These are phyloP conservation scores for Metschnikowia reukaufii DNA, from an alignment of 805 yeast genomes.

Conservation along the genomic window DNA sequence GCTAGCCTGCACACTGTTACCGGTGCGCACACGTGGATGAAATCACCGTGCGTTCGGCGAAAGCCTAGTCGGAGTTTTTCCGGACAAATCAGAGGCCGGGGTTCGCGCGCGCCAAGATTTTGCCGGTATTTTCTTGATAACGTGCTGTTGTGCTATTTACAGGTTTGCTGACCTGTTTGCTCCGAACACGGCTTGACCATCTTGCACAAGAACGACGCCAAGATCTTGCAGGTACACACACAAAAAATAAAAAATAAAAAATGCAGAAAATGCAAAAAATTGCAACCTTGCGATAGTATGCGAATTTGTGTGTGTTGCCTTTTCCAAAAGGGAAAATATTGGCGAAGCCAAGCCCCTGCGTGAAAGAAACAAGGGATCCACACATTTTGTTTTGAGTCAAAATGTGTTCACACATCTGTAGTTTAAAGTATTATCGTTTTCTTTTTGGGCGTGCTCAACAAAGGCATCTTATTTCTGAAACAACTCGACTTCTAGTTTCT, in stretches of 20 bases:
- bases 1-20: conserved; percentile 1
- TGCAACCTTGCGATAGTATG: background rate
- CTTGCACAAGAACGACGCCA: background rate
- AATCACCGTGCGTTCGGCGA: conserved; percentile 6
- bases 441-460: conserved; percentile 1
- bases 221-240: background rate
- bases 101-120: conserved; percentile 6
- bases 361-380: background rate
- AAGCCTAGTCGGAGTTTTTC: conserved; percentile 9
- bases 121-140: background rate
- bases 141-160: background rate
- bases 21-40: conserved; percentile 6
- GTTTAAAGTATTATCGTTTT: background rate
- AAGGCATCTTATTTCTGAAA: background rate
- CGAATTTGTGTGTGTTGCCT: background rate
- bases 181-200: conserved; percentile 7
- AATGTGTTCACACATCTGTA: background rate
- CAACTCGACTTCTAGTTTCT: background rate
- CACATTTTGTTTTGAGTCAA: background rate
- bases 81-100: conserved; percentile 1
- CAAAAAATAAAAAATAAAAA: too few species aligned
- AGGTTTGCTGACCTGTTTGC: background rate
- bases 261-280: background rate
- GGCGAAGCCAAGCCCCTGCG: background rate
- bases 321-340: background rate